phyloP scores from a whole-genome alignment of 192 early-diverging fungal species.

The Radiomyces spectabilis region DNA sequence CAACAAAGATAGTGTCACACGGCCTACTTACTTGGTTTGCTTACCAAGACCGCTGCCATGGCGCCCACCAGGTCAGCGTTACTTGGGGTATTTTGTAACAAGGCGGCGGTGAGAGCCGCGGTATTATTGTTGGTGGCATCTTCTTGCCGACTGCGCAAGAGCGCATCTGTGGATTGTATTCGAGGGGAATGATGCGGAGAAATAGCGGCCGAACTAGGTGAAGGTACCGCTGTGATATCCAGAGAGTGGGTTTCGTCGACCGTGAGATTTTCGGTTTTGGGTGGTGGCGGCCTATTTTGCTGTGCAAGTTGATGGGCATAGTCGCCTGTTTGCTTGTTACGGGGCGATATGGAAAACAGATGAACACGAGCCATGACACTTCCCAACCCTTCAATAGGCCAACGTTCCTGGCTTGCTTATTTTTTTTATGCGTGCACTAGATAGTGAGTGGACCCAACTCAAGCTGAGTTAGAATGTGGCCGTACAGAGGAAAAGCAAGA shows the following conservation, averaged over 20 bases:
- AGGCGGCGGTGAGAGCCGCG: conserved; percentile 16
- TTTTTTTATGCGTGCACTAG: too few species aligned
- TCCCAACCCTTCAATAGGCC: too few species aligned
- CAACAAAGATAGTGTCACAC: too few species aligned
- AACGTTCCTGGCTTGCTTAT: too few species aligned
- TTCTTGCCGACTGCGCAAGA: too few species aligned
- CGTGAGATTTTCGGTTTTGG: too few species aligned
- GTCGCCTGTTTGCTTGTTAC: neutral
- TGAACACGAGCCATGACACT: conserved; percentile 22
- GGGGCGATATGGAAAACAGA: conserved; percentile 7
- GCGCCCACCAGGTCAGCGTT: conserved; percentile 6
- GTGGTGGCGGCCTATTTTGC: neutral
- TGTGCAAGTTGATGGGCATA: neutral
- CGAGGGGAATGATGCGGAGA: too few species aligned
- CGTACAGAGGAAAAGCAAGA: too few species aligned
- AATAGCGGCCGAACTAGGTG: too few species aligned
- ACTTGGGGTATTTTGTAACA: conserved; percentile 12
- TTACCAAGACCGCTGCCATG: conserved; percentile 9
- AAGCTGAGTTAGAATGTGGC: too few species aligned
- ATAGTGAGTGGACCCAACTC: too few species aligned
- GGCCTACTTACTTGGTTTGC: conserved; percentile 9
- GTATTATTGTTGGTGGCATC: neutral
- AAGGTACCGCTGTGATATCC: conserved; percentile 10
- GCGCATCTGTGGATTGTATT: too few species aligned
- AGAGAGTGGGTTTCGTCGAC: conserved; percentile 12